These are phyloP conservation scores for Vigna mungo DNA, from an alignment of 306 rosid species.

Conservation along the genomic window DNA sequence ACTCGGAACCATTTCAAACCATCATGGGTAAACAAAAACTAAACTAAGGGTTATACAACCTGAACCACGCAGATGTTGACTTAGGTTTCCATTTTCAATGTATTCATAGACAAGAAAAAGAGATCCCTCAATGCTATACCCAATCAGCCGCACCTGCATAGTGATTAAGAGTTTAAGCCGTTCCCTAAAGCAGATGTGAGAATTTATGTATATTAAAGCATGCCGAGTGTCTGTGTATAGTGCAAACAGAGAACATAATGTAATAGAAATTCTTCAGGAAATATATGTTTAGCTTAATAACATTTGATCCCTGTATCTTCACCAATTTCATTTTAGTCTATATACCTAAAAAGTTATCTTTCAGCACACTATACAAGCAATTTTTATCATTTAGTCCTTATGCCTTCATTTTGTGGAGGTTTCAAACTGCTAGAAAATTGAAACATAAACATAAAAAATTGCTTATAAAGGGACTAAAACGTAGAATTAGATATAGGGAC, in stretches of 20 bases:
- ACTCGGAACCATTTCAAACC: slow-evolving; percentile 30
- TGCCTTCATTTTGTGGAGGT: no score
- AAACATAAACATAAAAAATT: no score
- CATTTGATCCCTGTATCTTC: no score
- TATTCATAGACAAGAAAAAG: slow-evolving; percentile 92
- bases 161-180: slow-evolving; percentile 18
- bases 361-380: no score
- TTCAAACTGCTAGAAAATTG: no score
- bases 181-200: slow-evolving; percentile 22
- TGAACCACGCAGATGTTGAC: slow-evolving; percentile 90
- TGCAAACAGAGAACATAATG: not conserved
- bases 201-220: not conserved
- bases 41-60: slow-evolving; percentile 57
- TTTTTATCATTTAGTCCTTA: no score
- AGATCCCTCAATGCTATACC: slow-evolving; percentile 87
- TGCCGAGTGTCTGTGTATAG: not conserved
- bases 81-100: slow-evolving; percentile 90
- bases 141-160: slow-evolving; percentile 92
- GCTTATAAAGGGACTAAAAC: no score
- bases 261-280: slow-evolving; percentile 20
- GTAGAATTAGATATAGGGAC: no score
- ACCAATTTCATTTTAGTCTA: no score
- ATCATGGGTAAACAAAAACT: slow-evolving; percentile 26
- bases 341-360: no score
- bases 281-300: not conserved